Conservation (phyloP, 2,329 filamentous ascomycete species). For the Botrytis byssoidea region DNA sequence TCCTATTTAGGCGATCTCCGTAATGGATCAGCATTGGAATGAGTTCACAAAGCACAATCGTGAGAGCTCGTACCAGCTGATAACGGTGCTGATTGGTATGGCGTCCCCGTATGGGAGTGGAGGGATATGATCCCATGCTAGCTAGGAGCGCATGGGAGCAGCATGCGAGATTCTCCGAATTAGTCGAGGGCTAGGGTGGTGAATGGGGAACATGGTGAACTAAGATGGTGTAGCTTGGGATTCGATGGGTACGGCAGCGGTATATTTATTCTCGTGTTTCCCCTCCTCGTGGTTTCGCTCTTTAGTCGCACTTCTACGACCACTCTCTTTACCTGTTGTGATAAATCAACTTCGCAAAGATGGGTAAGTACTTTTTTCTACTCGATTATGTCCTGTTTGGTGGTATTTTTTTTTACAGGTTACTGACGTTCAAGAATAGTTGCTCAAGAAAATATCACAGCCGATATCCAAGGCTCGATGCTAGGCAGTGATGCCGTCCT, state of each 20-base stretch:
- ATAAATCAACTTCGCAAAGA: constrained; percentile 14
- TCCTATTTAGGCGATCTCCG: constrained; percentile 4
- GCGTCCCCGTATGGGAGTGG: constrained; percentile 6
- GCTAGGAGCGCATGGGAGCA: constrained; percentile 9
- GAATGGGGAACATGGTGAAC: constrained; percentile 1
- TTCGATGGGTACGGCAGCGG: background rate
- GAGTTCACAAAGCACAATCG: constrained; percentile 5
- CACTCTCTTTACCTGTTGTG: constrained; percentile 16
- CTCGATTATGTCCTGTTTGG: background rate
- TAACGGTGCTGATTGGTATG: constrained; percentile 18
- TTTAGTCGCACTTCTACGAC: constrained; percentile 18
- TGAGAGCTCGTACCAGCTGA: constrained; percentile 17
- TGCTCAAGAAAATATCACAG: constrained; percentile 23
- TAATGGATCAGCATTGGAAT: background rate
- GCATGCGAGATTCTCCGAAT: constrained; percentile 13
- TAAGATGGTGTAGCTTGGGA: background rate
- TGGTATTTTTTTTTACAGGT: background rate
- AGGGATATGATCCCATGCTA: constrained; percentile 13
- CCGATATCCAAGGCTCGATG: constrained; percentile 22
- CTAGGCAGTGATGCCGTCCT: constrained; percentile 23
- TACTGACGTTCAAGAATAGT: constrained; percentile 12
- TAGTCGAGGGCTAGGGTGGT: background rate
- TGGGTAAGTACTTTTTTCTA: constrained; percentile 14
- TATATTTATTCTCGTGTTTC: constrained; percentile 22
- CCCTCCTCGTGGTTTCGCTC: background rate